These are phyloP conservation scores for Podospora sp. DNA, from an alignment of 495 filamentous ascomycete genomes.

Conservation along the genomic window DNA sequence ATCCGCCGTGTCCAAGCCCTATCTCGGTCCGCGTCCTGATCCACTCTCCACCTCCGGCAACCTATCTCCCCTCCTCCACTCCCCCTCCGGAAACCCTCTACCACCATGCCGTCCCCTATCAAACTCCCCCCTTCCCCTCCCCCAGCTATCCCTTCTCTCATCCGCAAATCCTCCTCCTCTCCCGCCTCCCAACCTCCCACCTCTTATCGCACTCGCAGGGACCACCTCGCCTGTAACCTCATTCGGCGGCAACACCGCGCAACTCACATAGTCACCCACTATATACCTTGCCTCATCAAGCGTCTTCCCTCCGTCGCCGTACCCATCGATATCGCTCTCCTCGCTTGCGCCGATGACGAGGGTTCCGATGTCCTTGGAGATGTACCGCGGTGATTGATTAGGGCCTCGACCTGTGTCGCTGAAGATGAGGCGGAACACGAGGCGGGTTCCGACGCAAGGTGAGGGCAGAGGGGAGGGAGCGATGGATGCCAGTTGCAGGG, in stretches of 20 bases:
- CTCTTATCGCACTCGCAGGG: constrained; percentile 47
- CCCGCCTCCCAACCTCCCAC: constrained; percentile 29
- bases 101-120: constrained; percentile 24
- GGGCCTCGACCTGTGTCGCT: constrained; percentile 67
- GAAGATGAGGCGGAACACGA: constrained; percentile 85
- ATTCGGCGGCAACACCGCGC: constrained; percentile 72
- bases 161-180: not conserved
- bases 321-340: constrained; percentile 13
- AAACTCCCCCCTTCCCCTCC: constrained; percentile 27
- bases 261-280: constrained; percentile 84
- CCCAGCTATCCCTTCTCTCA: constrained; percentile 14
- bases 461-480: constrained; percentile 61
- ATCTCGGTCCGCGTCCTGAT: constrained; percentile 36
- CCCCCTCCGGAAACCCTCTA: constrained; percentile 52
- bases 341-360: constrained; percentile 71
- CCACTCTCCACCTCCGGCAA: constrained; percentile 49
- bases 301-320: constrained; percentile 58
- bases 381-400: constrained; percentile 60
- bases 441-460: constrained; percentile 75
- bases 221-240: constrained; percentile 72
- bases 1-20: not conserved
- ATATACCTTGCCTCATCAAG: constrained; percentile 77
- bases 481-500: constrained; percentile 57
- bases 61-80: constrained; percentile 63
- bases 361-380: constrained; percentile 76